These are phyloP conservation scores for Exophiala oligosperma DNA, from an alignment of 2,329 filamentous ascomycete species.

Conservation along the genomic window DNA sequence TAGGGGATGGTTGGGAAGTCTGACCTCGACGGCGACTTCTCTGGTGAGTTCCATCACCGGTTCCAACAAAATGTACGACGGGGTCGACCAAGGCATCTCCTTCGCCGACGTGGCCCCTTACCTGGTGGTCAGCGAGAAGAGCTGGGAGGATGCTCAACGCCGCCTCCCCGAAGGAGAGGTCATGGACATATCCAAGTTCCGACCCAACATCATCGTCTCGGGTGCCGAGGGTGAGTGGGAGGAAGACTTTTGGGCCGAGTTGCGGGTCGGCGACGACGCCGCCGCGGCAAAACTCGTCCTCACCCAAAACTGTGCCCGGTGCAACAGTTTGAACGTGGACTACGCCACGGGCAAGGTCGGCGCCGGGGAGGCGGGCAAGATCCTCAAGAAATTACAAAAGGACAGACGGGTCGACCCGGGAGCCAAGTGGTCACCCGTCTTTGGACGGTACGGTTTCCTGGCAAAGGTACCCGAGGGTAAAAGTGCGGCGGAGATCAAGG, in stretches of 20 bases:
- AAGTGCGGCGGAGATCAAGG: constrained; percentile 43
- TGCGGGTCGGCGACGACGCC: constrained; percentile 43
- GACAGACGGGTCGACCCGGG: constrained; percentile 72
- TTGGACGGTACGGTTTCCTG: constrained; percentile 72
- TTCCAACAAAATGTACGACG: constrained; percentile 13
- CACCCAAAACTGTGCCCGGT: constrained; percentile 70
- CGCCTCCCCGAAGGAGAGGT: constrained; percentile 52
- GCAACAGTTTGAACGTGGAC: constrained; percentile 70
- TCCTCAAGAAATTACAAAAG: constrained; percentile 69
- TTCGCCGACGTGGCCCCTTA: constrained; percentile 77
- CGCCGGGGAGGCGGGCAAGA: constrained; percentile 56
- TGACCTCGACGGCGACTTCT: constrained; percentile 17
- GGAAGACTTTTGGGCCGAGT: constrained; percentile 71
- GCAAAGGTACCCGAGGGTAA: constrained; percentile 32
- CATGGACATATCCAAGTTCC: constrained; percentile 68
- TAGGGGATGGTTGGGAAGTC: constrained; percentile 21
- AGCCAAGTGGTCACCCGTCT: constrained; percentile 66
- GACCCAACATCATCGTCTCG: constrained; percentile 70
- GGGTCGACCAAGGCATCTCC: constrained; percentile 55
- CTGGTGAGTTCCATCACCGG: constrained; percentile 12
- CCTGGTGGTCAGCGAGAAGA: constrained; percentile 69
- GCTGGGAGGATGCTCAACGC: constrained; percentile 54
- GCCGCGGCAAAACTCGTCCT: constrained; percentile 49
- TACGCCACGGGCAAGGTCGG: constrained; percentile 63
- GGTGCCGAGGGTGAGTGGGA: constrained; percentile 60